Evolutionary conservation across 2,329 filamentous ascomycete species (phyloP).

Genomic region (Didymella arachidicola): DNA sequence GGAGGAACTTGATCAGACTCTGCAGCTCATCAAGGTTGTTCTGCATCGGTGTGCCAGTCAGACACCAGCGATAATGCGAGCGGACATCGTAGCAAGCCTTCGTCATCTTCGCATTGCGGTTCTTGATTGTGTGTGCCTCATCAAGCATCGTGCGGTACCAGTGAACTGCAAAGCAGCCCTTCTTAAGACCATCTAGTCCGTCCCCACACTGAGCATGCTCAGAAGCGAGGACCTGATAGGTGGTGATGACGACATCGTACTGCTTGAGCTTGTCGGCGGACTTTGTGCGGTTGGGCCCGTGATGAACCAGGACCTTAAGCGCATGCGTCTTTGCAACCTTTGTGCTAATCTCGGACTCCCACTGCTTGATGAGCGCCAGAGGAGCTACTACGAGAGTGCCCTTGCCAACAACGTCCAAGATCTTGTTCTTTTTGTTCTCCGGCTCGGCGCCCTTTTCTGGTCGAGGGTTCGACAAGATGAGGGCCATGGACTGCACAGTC

Average conservation of each 20-base stretch:
- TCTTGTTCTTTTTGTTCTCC: slow-evolving; percentile 66
- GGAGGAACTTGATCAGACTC: slow-evolving; percentile 88
- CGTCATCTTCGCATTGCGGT: slow-evolving; percentile 93
- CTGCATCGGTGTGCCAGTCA: slow-evolving; percentile 96
- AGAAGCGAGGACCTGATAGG: slow-evolving; percentile 93
- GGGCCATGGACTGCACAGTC: slow-evolving; percentile 89
- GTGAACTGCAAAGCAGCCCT: slow-evolving; percentile 86
- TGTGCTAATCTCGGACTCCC: slow-evolving; percentile 90
- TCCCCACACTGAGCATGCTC: slow-evolving; percentile 78
- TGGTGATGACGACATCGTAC: slow-evolving; percentile 96
- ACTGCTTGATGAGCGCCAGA: slow-evolving; percentile 92
- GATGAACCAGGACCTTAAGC: slow-evolving; percentile 86
- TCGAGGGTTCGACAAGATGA: slow-evolving; percentile 84
- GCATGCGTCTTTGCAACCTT: slow-evolving; percentile 75
- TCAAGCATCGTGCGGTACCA: slow-evolving; percentile 97
- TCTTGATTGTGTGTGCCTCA: slow-evolving; percentile 98
- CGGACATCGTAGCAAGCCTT: slow-evolving; percentile 87
- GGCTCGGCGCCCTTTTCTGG: slow-evolving; percentile 60
- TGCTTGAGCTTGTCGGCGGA: slow-evolving; percentile 75
- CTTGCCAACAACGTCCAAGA: slow-evolving; percentile 74
- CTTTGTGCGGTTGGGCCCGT: slow-evolving; percentile 86
- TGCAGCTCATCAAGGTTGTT: slow-evolving; percentile 98
- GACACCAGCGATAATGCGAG: slow-evolving; percentile 91
- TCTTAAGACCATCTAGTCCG: slow-evolving; percentile 68
- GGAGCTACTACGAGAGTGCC: slow-evolving; percentile 92